Base-by-base conservation (phyloP, 129 eudicot genomes). In the Ambrosia trifida region DNA sequence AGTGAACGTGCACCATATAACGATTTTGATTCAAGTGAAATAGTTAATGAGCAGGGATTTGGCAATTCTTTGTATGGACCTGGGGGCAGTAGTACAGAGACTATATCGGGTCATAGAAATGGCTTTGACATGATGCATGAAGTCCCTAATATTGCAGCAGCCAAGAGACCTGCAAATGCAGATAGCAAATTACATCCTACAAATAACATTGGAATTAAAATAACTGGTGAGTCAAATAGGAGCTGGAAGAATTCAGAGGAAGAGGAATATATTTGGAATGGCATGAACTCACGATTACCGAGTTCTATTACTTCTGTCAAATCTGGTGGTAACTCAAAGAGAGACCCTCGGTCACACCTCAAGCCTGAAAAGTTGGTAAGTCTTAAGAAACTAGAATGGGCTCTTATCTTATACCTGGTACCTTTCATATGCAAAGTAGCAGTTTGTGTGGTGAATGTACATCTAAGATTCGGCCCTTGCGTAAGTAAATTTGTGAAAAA, bases 221-320 rank as follows among this genome's bases (percentile, higher is more conserved):
- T 74, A 74, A 72, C 68, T 52, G 41, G 68, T 61, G 87, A 70
- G 72, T 38, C 83, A 57, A 80, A 70, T 68, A 66, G 62, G 72
- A 89, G 89, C 83, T 93, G 92, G 96, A 80, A 85, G 79, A 80
- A 85, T 72, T 83, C 92, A 11, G 90, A 85, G 69, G 96, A 89
- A 82, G 95, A 89, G 83, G 95, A 93, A 78, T 93, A 65, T 73
- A 70, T 50, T 75, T 87, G 95, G 95, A 91, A 89, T 65, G 92
- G 76, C 58, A 68, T 79, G 69, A 87, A 73, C 62, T 73, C 96
- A 49, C 80, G 74, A 69, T 65, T 66, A 12, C 53, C 66, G n/a
- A 79, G 60, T 74, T 62, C 76, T 36, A n/a, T n/a, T n/a, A n/a
- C n/a, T n/a, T n/a, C n/a, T n/a, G 79, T 45, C 28, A 69, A 50